Evolutionary conservation across 352 stramenopile genomes (phyloP), one percentile per base, ranked within the genome.

Genomic region (Globisporangium orthogonon): DNA sequence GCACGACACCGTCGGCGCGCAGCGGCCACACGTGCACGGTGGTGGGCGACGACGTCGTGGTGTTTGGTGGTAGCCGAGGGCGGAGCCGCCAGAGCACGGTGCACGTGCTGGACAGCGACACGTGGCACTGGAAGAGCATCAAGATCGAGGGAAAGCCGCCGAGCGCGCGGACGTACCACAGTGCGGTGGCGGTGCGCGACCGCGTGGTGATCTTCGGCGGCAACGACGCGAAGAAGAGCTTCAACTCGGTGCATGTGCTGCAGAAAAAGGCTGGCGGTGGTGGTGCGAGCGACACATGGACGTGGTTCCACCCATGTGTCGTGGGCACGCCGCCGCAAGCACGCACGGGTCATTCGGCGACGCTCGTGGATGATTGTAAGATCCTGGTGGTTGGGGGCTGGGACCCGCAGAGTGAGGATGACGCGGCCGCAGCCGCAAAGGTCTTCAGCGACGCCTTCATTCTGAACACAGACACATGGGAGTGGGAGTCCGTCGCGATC

Each of bases 311-410:
- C 48, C 91, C 91, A 6, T 81, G 70, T 39, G 78, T 92, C 5
- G 73, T 73, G 29, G 94, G 94, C 3, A 63, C 68, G 1, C 64
- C 79, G 28, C 94, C 94, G 1, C 74, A 76, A 44, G 71, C 83
- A 15, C 76, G 91, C 45, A 98, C 94, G 11, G 94, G 91, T 4
- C 91, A 98, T 65, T 91, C 78, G 7, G 88, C 94, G 30, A 93
- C 87, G 30, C 71, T 97, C 39, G 58, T 98, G 54, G 77, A 87
- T 48, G 83, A 94, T 47, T 70, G 60, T 35, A 96, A 90, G 58
- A 86, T 98, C 30, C 66, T 97, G 18, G 74, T 98, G 56, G 95
- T 96, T 56, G 94, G 94, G 43, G 94, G 94, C 31, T 98, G 94
- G 94, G 91, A 98, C 62, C 91, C 90, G 1, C 94, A 97, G 73